These are phyloP conservation scores for Zymoseptoria pseudotritici DNA, from an alignment of 2,329 filamentous ascomycete genomes.

Conservation along the genomic window DNA sequence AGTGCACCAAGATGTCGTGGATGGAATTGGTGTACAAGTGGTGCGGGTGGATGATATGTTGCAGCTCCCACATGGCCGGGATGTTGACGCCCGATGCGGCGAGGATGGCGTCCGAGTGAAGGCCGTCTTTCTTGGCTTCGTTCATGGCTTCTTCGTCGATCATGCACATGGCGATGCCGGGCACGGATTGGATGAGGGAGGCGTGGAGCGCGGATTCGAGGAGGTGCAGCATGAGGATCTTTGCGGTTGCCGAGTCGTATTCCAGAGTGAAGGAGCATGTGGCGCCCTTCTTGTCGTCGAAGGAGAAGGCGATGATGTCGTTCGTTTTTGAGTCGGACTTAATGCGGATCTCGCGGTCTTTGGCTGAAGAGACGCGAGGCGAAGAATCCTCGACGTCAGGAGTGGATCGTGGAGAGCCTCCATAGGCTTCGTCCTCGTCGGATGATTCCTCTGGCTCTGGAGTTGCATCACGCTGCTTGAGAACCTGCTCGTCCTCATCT, in stretches of 20 bases:
- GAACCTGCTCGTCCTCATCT: conserved; percentile 79
- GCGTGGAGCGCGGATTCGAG: conserved; percentile 73
- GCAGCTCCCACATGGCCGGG: conserved; percentile 80
- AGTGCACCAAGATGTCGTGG: conserved; percentile 70
- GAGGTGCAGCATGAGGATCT: conserved; percentile 86
- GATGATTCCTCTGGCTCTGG: conserved; percentile 44
- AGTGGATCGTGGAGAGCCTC: conserved; percentile 37
- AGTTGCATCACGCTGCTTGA: conserved; percentile 42
- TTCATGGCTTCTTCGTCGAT: conserved; percentile 54
- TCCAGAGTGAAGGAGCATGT: conserved; percentile 77
- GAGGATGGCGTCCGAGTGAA: conserved; percentile 44
- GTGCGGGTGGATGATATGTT: conserved; percentile 78
- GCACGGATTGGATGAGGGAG: conserved; percentile 80
- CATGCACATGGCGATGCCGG: conserved; percentile 65
- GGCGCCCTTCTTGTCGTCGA: conserved; percentile 64
- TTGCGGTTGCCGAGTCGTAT: conserved; percentile 72
- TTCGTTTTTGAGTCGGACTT: conserved; percentile 49
- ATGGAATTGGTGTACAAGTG: conserved; percentile 89
- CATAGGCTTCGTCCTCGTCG: conserved; percentile 50
- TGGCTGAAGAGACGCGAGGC: conserved; percentile 34
- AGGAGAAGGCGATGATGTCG: conserved; percentile 69
- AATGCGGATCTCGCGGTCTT: conserved; percentile 56
- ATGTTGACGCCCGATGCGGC: conserved; percentile 83
- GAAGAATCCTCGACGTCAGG: conserved; percentile 26
- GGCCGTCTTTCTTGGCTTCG: conserved; percentile 36